Percentiles rank a stretch among this genome's conserved stretches.
Evolutionary conservation across 495 filamentous ascomycete genomes (phyloP).

Genomic region (Penicillium egyptiacum): DNA sequence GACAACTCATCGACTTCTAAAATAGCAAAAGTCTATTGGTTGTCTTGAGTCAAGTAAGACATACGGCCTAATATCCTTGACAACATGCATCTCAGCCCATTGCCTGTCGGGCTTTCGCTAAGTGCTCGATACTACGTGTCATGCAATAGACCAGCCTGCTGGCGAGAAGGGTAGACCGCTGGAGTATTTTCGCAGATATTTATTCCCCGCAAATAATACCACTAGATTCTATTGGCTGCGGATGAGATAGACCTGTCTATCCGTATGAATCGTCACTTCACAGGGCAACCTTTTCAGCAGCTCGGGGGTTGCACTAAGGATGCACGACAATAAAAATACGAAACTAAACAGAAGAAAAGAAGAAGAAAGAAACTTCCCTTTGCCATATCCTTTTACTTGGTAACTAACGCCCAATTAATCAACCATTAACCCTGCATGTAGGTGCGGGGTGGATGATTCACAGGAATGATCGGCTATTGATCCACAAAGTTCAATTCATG

Average conservation of each 20-base stretch:
- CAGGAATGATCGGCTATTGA: constrained; percentile 5
- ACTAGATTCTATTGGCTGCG: constrained; percentile 1
- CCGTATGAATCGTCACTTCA: not conserved
- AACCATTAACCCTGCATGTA: not conserved
- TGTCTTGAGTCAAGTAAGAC: not conserved
- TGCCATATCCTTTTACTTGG: not conserved
- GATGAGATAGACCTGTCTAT: not conserved
- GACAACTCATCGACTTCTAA: constrained; percentile 1
- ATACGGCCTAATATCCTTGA: not conserved
- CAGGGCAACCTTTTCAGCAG: not conserved
- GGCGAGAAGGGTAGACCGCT: constrained; percentile 9
- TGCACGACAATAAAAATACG: not conserved
- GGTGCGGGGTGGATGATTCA: constrained; percentile 7
- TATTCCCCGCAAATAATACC: constrained; percentile 6
- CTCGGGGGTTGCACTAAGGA: not conserved
- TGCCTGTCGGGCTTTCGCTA: not conserved
- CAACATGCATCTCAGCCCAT: not conserved
- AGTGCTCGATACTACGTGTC: constrained; percentile 10
- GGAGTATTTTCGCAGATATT: constrained; percentile 16
- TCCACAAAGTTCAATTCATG: constrained; percentile 2
- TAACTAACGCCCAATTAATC: not conserved
- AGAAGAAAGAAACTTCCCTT: not conserved
- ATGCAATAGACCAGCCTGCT: not conserved
- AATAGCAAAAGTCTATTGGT: not conserved
- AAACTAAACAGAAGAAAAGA: not conserved